phyloP scores from a whole-genome alignment of 768 basidiomycete species.

The Dentipellis fragilis region DNA sequence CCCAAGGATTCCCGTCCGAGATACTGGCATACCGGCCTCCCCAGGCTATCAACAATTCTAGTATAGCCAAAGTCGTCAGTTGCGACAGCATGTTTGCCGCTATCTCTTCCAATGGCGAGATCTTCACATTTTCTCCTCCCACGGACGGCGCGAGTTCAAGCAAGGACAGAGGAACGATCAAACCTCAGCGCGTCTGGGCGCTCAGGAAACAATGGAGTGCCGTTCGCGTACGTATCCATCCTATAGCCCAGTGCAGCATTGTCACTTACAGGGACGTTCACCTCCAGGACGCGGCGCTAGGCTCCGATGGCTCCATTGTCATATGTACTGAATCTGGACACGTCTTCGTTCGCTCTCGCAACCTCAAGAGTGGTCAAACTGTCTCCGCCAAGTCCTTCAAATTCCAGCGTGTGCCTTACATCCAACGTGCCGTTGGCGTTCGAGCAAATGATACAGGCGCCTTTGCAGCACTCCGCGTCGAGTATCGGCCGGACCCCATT shows the following conservation, averaged over 20 bases:
- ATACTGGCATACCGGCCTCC: constrained; percentile 67
- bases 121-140: constrained; percentile 64
- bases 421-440: constrained; percentile 82
- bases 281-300: constrained; percentile 74
- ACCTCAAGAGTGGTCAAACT: constrained; percentile 19
- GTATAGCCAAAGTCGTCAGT: constrained; percentile 69
- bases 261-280: neutral
- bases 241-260: neutral
- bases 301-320: constrained; percentile 79
- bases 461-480: constrained; percentile 75
- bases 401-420: constrained; percentile 68
- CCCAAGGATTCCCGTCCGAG: constrained; percentile 37
- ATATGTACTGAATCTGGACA: constrained; percentile 93
- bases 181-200: constrained; percentile 89
- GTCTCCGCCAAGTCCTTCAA: constrained; percentile 45
- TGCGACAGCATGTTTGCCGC: constrained; percentile 79
- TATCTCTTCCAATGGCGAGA: constrained; percentile 78
- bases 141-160: constrained; percentile 11
- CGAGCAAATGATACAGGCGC: constrained; percentile 69
- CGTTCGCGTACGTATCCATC: constrained; percentile 43
- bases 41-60: constrained; percentile 56
- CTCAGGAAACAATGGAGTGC: constrained; percentile 79
- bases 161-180: constrained; percentile 34
- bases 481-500: constrained; percentile 53
- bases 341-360: constrained; percentile 76